A percentile compares a stretch with the other conserved stretches of the same genome.
Evolutionary conservation across 257 asterid genomes (phyloP).

Genomic region (Primulina eburnea): DNA sequence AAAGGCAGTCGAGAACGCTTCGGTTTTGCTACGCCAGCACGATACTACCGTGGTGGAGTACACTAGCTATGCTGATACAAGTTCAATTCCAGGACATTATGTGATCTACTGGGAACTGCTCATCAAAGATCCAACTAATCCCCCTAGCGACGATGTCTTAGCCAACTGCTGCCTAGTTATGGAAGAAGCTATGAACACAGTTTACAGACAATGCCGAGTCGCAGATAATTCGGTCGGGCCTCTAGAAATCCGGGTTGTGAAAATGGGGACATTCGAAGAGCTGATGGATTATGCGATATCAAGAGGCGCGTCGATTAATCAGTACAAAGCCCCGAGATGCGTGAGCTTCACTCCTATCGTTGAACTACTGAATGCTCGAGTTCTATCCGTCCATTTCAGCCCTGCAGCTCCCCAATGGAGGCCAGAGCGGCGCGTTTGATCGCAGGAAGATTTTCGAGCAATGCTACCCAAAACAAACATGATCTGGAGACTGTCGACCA

Average conservation of each 20-base stretch:
- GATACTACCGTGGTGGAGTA: constrained; percentile 55
- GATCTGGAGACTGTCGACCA: constrained; percentile 27
- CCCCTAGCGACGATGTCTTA: constrained; percentile 38
- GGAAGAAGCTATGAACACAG: constrained; percentile 72
- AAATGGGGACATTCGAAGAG: constrained; percentile 71
- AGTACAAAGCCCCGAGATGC: constrained; percentile 87
- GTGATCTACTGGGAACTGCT: constrained; percentile 73
- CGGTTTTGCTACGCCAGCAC: constrained; percentile 28
- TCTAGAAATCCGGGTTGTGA: constrained; percentile 71
- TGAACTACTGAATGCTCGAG: constrained; percentile 67
- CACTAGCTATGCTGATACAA: constrained; percentile 66
- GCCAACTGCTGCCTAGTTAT: constrained; percentile 50
- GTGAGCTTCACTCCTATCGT: constrained; percentile 63
- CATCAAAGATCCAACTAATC: constrained; percentile 32
- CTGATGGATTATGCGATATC: constrained; percentile 82
- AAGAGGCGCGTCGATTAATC: constrained; percentile 80
- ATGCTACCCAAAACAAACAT: constrained; percentile 31
- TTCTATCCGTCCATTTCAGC: constrained; percentile 59
- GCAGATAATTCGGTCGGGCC: constrained; percentile 78
- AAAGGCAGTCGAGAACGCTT: constrained; percentile 54
- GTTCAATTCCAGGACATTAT: constrained; percentile 71
- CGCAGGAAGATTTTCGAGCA: not conserved
- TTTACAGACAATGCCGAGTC: constrained; percentile 71
- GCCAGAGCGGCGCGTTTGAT: constrained; percentile 41
- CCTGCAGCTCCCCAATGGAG: constrained; percentile 64